Percentiles rank a stretch among this genome's conserved stretches.
phyloP scores from a whole-genome alignment of 140 eudicot species.

The Oenanthe javanica region DNA sequence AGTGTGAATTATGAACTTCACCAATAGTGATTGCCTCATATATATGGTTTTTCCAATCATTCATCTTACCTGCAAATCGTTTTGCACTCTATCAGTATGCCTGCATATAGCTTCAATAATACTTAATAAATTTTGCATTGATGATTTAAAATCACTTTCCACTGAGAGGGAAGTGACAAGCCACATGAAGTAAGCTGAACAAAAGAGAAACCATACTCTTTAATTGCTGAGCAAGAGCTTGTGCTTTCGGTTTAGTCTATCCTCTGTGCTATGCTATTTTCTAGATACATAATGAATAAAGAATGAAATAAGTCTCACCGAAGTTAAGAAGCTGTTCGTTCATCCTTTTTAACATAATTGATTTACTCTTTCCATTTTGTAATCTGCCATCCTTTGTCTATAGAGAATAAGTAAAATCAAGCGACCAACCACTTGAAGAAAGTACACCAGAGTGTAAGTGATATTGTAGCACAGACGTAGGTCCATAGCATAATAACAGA shows the following conservation, averaged over 20 bases:
- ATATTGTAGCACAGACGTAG: slow-evolving; percentile 36
- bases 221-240: background rate
- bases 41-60: too few relatives aligned
- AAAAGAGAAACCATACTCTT: background rate
- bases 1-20: background rate
- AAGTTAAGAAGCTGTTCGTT: background rate
- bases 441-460: slow-evolving; percentile 60
- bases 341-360: background rate
- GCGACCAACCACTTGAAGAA: slow-evolving; percentile 56
- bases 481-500: slow-evolving; percentile 65
- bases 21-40: background rate
- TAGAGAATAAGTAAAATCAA: background rate
- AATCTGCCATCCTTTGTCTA: background rate
- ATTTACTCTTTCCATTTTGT: background rate
- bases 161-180: background rate
- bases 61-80: background rate
- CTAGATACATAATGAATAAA: background rate
- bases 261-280: background rate
- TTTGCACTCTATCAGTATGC: background rate
- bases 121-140: background rate
- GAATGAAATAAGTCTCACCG: background rate
- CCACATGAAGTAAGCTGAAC: background rate
- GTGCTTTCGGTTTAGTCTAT: background rate
- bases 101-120: background rate
- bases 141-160: background rate